phyloP scores from a whole-genome alignment of 768 basidiomycete species.

The Lyophyllum atratum region DNA sequence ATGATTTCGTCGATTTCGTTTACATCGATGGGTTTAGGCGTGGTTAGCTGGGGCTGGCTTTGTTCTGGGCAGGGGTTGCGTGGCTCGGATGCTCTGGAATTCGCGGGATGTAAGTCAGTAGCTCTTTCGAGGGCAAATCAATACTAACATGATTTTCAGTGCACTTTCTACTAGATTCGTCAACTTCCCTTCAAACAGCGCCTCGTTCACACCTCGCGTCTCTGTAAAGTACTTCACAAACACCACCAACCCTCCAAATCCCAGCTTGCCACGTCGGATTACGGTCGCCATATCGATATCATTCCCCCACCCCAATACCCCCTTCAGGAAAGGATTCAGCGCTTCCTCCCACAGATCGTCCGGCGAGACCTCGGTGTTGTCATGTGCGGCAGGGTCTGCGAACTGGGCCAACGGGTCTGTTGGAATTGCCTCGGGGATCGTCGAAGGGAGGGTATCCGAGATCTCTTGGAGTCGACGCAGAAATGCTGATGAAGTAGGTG shows the following conservation, averaged over 20 bases:
- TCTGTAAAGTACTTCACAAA: background rate
- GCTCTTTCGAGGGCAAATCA: too few relatives aligned
- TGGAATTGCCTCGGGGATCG: constrained; percentile 10
- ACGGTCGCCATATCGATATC: background rate
- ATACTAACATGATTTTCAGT: background rate
- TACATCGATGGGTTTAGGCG: too few relatives aligned
- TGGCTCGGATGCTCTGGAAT: too few relatives aligned
- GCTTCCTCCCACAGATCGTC: constrained; percentile 23
- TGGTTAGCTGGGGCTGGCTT: too few relatives aligned
- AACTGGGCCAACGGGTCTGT: constrained; percentile 11
- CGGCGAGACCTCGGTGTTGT: background rate
- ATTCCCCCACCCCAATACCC: constrained; percentile 17
- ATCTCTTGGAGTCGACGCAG: constrained; percentile 2
- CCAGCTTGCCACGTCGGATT: background rate
- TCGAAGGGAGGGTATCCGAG: too few relatives aligned
- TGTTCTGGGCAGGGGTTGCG: too few relatives aligned
- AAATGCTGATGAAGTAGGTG: constrained; percentile 1
- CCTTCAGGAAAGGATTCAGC: constrained; percentile 19
- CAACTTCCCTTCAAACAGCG: background rate
- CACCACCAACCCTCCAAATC: background rate
- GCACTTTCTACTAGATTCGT: background rate
- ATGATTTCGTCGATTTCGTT: too few relatives aligned
- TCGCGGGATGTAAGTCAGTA: too few relatives aligned
- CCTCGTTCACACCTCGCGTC: background rate
- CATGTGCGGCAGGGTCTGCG: constrained; percentile 9